Conservation (phyloP, 306 rosid species). For the Nissolia schottii region DNA sequence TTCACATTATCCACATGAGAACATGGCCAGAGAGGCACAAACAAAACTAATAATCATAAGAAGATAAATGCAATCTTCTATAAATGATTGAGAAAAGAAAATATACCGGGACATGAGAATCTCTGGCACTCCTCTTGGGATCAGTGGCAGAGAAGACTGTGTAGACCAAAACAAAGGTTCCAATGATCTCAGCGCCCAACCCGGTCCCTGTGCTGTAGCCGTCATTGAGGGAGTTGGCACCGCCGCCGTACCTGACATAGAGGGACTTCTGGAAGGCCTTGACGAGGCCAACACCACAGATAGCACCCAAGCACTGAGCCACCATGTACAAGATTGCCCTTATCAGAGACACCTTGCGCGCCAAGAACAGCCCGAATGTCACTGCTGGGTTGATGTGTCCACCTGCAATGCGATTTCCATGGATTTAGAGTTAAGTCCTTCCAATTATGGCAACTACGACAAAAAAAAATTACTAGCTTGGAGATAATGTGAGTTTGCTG, state of each 20-base stretch:
- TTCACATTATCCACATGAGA: not conserved
- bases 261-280: constrained; percentile 66
- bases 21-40: not conserved
- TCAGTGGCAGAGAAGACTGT: constrained; percentile 95
- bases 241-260: constrained; percentile 59
- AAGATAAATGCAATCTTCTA: no score
- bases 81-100: constrained; percentile 1
- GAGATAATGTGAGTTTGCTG: not conserved
- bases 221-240: constrained; percentile 49
- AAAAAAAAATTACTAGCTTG: not conserved
- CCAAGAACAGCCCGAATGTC: constrained; percentile 88
- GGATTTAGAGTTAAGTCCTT: not conserved
- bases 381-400: constrained; percentile 99
- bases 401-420: constrained; percentile 60
- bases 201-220: constrained; percentile 68
- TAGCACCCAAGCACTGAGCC: constrained; percentile 92
- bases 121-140: constrained; percentile 87
- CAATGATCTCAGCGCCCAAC: constrained; percentile 80
- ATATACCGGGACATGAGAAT: constrained; percentile 86
- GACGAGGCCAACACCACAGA: constrained; percentile 79
- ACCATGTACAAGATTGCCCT: constrained; percentile 82
- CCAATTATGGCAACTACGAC: not conserved
- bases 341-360: constrained; percentile 81
- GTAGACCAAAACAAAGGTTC: constrained; percentile 85
- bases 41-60: not conserved